These are phyloP conservation scores for Trichaptum fuscoviolaceum DNA, from an alignment of 768 basidiomycete genomes.

Conservation along the genomic window DNA sequence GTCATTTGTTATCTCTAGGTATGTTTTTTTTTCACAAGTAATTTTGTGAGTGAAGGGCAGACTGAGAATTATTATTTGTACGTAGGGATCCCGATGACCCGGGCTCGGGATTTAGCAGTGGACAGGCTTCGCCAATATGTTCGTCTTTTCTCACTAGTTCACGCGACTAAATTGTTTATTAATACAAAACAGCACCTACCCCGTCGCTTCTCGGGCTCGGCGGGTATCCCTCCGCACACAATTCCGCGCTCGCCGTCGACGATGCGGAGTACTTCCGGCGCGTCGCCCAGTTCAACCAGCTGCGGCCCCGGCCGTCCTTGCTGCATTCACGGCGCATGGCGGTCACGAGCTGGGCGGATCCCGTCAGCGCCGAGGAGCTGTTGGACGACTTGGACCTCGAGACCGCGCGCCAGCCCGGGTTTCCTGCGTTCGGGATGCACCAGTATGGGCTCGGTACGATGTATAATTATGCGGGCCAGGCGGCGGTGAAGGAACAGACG, in stretches of 20 bases:
- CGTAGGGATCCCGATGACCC: not conserved
- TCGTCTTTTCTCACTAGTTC: conserved; percentile 19
- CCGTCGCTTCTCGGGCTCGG: not conserved
- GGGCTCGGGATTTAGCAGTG: conserved; percentile 51
- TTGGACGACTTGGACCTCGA: conserved; percentile 22
- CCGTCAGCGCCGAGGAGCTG: conserved; percentile 36
- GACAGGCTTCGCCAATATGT: conserved; percentile 71
- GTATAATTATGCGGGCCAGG: not conserved
- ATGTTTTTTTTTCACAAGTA: conserved; percentile 8
- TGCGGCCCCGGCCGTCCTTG: not conserved
- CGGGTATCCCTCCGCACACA: not conserved
- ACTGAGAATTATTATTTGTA: not conserved
- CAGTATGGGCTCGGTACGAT: not conserved
- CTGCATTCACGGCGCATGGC: not conserved
- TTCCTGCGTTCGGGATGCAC: not conserved
- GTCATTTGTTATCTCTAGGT: conserved; percentile 37
- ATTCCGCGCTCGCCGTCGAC: not conserved
- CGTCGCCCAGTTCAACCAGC: not conserved
- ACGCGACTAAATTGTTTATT: not conserved
- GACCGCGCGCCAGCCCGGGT: not conserved
- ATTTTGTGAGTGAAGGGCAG: conserved; percentile 6
- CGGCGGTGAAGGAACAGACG: conserved; percentile 2
- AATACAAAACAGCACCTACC: not conserved
- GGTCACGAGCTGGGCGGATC: conserved; percentile 52
- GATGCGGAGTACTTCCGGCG: conserved; percentile 1